Evolutionary conservation across 2,329 filamentous ascomycete genomes (phyloP), one percentile per base, ranked within the genome.

Genomic region (Fusarium poae): DNA sequence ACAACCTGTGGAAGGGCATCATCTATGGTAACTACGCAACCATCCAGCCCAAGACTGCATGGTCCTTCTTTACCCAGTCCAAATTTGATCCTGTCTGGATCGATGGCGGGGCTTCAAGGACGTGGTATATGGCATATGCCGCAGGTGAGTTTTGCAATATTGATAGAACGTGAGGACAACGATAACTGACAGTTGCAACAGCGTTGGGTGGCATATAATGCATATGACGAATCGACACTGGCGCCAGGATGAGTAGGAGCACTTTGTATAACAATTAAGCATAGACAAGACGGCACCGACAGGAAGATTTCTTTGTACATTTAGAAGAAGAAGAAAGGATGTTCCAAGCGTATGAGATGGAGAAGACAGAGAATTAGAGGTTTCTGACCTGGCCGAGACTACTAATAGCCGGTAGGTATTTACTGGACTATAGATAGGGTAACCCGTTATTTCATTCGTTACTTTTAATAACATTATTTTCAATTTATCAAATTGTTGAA

Each of bases 1-100:
- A 82, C 10, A 92, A 91, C 43, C 93, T 93, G 1, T 98, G 96
- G 96, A 91, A 88, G 77, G 93, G 95, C 1, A 88, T 98, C 20
- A 79, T 98, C 35, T 93, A 91, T 74, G 92, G 89, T 23, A 97
- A 97, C 77, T 85, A 93, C 43, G 94, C 93, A 1, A 88, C 94
- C 10, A 83, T 94, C 40, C 88, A 97, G 76, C 88, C 95, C 0
- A 79, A 78, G 53, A 80, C 85, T 9, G 88, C 92, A 23, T 97
- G 88, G 83, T 77, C 85, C 1, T 97, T 95, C 78, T 97, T 99
- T 77, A 84, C 84, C 1, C 82, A 87, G 65, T 77, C 82, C 1
- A 81, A 84, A 18, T 95, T 96, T 74, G 85, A 94, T 74, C 82
- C 85, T 35, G 79, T 79, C 42, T 93, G 88, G 86, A 79, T 96